Base-by-base conservation (phyloP, 331 rosid species). In the Cydonia oblonga region DNA sequence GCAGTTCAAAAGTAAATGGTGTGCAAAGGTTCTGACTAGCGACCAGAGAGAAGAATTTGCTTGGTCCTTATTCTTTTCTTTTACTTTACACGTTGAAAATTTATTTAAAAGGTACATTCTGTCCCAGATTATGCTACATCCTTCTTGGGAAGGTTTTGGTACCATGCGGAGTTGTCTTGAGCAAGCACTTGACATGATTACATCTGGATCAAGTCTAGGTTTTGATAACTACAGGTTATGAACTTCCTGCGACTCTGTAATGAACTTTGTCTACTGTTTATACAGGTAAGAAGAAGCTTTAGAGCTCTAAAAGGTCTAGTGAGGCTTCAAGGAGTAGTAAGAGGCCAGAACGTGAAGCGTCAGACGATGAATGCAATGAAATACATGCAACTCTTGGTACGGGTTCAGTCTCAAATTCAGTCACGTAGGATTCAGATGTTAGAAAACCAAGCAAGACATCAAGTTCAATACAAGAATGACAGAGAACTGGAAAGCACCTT, bases 371-470 rank as follows among this genome's bases (percentile, higher is more conserved):
- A 78, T 74, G 97, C 99, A 40, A 95, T 91, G 93, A 91, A 89
- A 78, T 88, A 95, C 81, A 95, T 95, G 97, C 97, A 95, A 72
- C 90, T 89, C 35, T 67, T 90, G 52, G 97, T 95, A 76, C 89
- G 99, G 52, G 96, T 95, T 74, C 99, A 95, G 75, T 90, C 97
- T 25, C 97, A 89, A 82, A 88, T 90, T 76, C 99, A 95, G 73
- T 85, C 99, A 11, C 83, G 96, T 64, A 82, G 99, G 86, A 88
- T 93, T 76, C 97, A 91, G 83, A 87, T 89, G 96, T 73, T 89
- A 40, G 97, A 89, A 75, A 93, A 71, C 81, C 97, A 91, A 80
- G 88, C 93, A 57, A 86, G 91, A 60, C 89, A 80, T 75, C 93
- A 90, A 78, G 87, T 86, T 13, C 93, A 82, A 69, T 72, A 79